A percentile compares a stretch with the other conserved stretches of the same genome.
Evolutionary conservation across 495 filamentous ascomycete species (phyloP).

Genomic region (Daldinia concentrica): DNA sequence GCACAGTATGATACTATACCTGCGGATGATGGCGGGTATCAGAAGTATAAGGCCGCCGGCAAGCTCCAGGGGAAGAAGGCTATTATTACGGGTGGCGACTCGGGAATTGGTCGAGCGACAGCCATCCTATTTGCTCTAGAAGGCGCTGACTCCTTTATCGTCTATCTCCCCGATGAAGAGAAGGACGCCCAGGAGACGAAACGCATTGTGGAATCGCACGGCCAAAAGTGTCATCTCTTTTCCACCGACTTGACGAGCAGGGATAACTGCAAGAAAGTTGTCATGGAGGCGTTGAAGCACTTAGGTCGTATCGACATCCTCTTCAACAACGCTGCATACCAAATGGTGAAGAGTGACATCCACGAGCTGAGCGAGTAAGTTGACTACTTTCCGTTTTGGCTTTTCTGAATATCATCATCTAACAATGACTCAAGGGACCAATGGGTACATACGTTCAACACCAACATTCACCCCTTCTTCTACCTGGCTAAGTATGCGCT

Average conservation of each 20-base stretch:
- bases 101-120: slow-evolving; percentile 80
- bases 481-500: slow-evolving; percentile 81
- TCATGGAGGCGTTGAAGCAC: slow-evolving; percentile 69
- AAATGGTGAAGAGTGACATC: slow-evolving; percentile 79
- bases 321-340: slow-evolving; percentile 82
- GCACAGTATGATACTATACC: slow-evolving; percentile 74
- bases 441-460: slow-evolving; percentile 79
- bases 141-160: slow-evolving; percentile 78
- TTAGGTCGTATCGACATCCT: slow-evolving; percentile 79
- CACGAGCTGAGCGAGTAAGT: slow-evolving; percentile 74
- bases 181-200: slow-evolving; percentile 80
- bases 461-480: slow-evolving; percentile 79
- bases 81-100: slow-evolving; percentile 85
- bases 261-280: slow-evolving; percentile 74
- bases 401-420: slow-evolving; percentile 13
- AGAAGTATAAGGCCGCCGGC: slow-evolving; percentile 79
- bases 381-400: neutral
- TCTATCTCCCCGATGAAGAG: slow-evolving; percentile 80
- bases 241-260: slow-evolving; percentile 68
- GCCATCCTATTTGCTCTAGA: slow-evolving; percentile 86
- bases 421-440: slow-evolving; percentile 64
- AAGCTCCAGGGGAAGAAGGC: slow-evolving; percentile 80
- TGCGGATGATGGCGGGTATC: slow-evolving; percentile 72
- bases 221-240: slow-evolving; percentile 67
- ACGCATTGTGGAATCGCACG: slow-evolving; percentile 70